Percentiles rank a stretch among this genome's conserved stretches.
phyloP scores from a whole-genome alignment of 352 stramenopile species.

The Pythium volutum region DNA sequence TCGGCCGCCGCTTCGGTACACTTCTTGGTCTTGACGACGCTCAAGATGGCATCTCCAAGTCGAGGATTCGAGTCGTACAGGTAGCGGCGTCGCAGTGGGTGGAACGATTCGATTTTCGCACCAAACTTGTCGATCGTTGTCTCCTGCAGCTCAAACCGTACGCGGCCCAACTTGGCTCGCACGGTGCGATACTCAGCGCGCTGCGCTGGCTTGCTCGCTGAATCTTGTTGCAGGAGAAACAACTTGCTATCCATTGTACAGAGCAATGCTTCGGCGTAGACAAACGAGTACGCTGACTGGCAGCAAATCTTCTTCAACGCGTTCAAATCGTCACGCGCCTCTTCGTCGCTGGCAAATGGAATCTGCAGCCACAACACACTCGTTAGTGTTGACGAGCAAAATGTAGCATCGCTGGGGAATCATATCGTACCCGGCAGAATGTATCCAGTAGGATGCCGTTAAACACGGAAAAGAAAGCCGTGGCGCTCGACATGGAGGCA shows the following conservation, averaged over 20 bases:
- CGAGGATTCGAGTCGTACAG: slow-evolving; percentile 51
- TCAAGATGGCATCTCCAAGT: slow-evolving; percentile 70
- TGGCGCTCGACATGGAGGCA: slow-evolving; percentile 78
- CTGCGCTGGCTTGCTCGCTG: slow-evolving; percentile 26
- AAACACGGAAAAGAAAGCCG: slow-evolving; percentile 85
- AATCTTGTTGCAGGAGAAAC: slow-evolving; percentile 46
- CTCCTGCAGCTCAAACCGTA: slow-evolving; percentile 76
- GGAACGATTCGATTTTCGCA: slow-evolving; percentile 64
- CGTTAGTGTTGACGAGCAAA: not conserved
- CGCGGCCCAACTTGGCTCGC: slow-evolving; percentile 66
- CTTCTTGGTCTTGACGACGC: slow-evolving; percentile 73
- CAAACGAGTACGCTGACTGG: slow-evolving; percentile 81
- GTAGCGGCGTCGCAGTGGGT: slow-evolving; percentile 68
- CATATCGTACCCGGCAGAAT: slow-evolving; percentile 50
- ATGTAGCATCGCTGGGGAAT: not conserved
- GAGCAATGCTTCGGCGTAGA: slow-evolving; percentile 77
- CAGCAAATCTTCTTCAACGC: slow-evolving; percentile 83
- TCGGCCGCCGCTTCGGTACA: slow-evolving; percentile 61
- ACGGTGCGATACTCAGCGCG: slow-evolving; percentile 47
- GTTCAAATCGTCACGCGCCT: slow-evolving; percentile 63
- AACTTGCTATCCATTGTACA: slow-evolving; percentile 72
- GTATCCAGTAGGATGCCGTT: slow-evolving; percentile 75
- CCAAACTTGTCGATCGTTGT: slow-evolving; percentile 62
- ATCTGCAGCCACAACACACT: slow-evolving; percentile 47
- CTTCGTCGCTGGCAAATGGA: slow-evolving; percentile 76